Evolutionary conservation across 169 alveolate species (phyloP).

Genomic region (Cryptosporidium felis): DNA sequence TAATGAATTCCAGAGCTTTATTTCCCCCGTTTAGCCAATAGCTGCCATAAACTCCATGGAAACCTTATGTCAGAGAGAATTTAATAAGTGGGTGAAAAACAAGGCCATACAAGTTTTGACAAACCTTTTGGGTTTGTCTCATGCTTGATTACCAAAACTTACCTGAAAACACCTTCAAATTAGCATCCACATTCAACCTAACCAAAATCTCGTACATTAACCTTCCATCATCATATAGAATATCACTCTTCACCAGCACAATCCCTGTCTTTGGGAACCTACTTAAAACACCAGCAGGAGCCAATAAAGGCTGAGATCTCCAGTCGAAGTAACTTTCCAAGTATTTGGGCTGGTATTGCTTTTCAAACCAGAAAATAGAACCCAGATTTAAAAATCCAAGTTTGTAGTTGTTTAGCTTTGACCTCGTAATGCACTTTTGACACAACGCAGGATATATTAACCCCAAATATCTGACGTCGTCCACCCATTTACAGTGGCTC

Average conservation of each 20-base stretch:
- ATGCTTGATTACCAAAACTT: too few relatives aligned
- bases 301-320: constrained; percentile 60
- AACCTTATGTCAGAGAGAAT: constrained; percentile 21
- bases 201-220: constrained; percentile 29
- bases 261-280: constrained; percentile 39
- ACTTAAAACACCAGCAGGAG: constrained; percentile 24
- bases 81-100: too few relatives aligned
- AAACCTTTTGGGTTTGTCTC: too few relatives aligned
- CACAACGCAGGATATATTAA: constrained; percentile 56
- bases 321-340: constrained; percentile 27
- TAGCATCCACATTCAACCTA: constrained; percentile 4
- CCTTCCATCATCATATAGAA: constrained; percentile 46
- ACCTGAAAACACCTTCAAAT: constrained; percentile 4
- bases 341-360: constrained; percentile 39
- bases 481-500: constrained; percentile 35
- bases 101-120: too few relatives aligned
- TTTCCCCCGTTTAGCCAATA: constrained; percentile 22
- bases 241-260: constrained; percentile 34
- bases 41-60: constrained; percentile 63
- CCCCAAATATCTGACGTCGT: constrained; percentile 26
- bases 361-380: constrained; percentile 40
- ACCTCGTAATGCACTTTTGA: constrained; percentile 46
- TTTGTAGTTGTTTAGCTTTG: constrained; percentile 4
- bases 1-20: constrained; percentile 21
- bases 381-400: constrained; percentile 10